Percentiles rank a stretch among this genome's conserved stretches.
phyloP scores from a whole-genome alignment of 139 green algal genomes.

The Pleodorina starrii region DNA sequence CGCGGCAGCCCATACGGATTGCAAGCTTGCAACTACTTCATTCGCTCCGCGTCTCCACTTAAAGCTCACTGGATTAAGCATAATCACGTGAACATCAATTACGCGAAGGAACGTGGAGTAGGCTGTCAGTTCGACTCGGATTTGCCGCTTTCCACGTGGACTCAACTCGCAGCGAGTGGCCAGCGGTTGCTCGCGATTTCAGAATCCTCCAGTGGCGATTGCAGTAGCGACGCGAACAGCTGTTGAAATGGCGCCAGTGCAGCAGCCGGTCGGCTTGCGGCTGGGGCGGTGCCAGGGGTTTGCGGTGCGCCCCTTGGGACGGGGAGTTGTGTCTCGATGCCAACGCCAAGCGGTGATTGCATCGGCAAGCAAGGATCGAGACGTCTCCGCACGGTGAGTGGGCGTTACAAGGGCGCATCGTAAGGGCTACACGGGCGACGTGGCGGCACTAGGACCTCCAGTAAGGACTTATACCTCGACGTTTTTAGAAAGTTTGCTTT shows the following conservation, averaged over 20 bases:
- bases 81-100: no score
- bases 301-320: not conserved
- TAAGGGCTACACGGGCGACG: not conserved
- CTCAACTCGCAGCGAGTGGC: not conserved
- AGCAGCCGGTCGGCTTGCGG: constrained; percentile 12
- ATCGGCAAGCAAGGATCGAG: not conserved
- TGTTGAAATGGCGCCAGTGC: not conserved
- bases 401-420: not conserved
- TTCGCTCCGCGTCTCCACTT: no score
- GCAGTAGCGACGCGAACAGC: not conserved
- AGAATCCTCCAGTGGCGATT: not conserved
- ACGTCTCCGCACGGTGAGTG: constrained; percentile 10
- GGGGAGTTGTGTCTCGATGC: not conserved
- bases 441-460: not conserved
- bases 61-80: no score
- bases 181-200: not conserved
- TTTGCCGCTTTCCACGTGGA: constrained; percentile 2
- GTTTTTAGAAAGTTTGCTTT: no score
- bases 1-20: no score
- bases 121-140: no score
- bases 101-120: no score
- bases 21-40: no score
- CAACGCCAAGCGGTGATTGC: not conserved
- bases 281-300: not conserved
- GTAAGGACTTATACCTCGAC: no score